These are phyloP conservation scores for Letharia columbiana DNA, from an alignment of 495 filamentous ascomycete species.

Conservation along the genomic window DNA sequence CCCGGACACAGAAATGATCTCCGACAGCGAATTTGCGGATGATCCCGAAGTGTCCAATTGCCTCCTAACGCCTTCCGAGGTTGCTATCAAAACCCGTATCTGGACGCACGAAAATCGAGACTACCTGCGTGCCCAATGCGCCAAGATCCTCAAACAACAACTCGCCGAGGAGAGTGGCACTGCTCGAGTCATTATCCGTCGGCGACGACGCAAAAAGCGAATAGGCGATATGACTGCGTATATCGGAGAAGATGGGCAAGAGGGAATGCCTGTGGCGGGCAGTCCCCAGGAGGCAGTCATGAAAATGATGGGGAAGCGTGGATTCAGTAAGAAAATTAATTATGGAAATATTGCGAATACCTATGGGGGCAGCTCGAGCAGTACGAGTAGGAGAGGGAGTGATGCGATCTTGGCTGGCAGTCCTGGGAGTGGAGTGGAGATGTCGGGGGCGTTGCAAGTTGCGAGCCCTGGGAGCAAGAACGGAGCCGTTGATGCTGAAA, in stretches of 20 bases:
- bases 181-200: conserved; percentile 20
- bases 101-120: conserved; percentile 93
- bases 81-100: conserved; percentile 70
- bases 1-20: conserved; percentile 47
- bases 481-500: conserved; percentile 26
- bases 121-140: conserved; percentile 74
- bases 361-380: conserved; percentile 25
- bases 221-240: conserved; percentile 45
- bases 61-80: conserved; percentile 59
- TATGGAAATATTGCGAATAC: conserved; percentile 56
- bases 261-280: conserved; percentile 33
- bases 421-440: conserved; percentile 28
- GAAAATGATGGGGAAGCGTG: conserved; percentile 62
- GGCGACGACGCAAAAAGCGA: conserved; percentile 40
- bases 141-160: conserved; percentile 60
- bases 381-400: conserved; percentile 34
- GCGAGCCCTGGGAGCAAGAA: conserved; percentile 9
- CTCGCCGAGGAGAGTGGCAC: conserved; percentile 43
- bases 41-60: conserved; percentile 78
- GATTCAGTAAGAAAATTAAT: conserved; percentile 74
- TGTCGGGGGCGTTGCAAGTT: background rate
- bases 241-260: conserved; percentile 35
- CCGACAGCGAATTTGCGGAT: conserved; percentile 70
- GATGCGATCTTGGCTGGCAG: conserved; percentile 36
- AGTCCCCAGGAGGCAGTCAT: conserved; percentile 64